These are phyloP conservation scores for Lasiodiplodia gonubiensis DNA, from an alignment of 2,329 filamentous ascomycete genomes.

Conservation along the genomic window DNA sequence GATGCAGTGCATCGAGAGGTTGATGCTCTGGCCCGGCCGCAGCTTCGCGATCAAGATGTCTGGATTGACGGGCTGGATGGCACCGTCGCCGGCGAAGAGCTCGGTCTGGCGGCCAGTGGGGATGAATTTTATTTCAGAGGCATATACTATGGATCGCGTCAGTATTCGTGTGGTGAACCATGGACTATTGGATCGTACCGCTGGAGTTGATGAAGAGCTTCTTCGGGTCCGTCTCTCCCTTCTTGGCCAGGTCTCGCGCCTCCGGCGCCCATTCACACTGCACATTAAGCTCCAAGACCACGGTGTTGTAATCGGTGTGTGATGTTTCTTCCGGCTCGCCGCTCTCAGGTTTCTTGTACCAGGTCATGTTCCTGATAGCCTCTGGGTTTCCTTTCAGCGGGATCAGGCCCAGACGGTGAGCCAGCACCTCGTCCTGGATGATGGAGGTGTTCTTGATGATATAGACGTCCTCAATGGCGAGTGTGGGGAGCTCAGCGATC, in stretches of 20 bases:
- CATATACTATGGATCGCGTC: constrained; percentile 45
- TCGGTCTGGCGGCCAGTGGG: constrained; percentile 67
- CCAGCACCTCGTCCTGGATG: constrained; percentile 95
- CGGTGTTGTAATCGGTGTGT: constrained; percentile 81
- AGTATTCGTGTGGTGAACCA: not conserved
- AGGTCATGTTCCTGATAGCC: constrained; percentile 81
- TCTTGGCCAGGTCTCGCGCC: constrained; percentile 60
- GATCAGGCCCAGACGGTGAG: constrained; percentile 86
- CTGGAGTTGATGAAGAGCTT: constrained; percentile 87
- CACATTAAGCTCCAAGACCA: constrained; percentile 76
- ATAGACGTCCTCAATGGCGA: constrained; percentile 93
- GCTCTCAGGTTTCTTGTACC: constrained; percentile 73
- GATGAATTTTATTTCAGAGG: constrained; percentile 68
- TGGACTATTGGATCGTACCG: constrained; percentile 30
- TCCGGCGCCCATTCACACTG: constrained; percentile 80
- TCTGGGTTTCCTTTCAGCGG: constrained; percentile 81
- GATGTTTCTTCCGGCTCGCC: constrained; percentile 51
- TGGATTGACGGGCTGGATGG: constrained; percentile 80
- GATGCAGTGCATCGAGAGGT: constrained; percentile 88
- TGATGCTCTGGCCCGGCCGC: constrained; percentile 85
- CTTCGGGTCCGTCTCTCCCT: constrained; percentile 77
- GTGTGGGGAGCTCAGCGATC: constrained; percentile 89
- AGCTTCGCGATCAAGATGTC: constrained; percentile 95
- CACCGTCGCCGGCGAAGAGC: constrained; percentile 56
- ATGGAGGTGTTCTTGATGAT: constrained; percentile 97